These are phyloP conservation scores for Pouteria campechiana DNA, from an alignment of 179 eudicot genomes.

Conservation along the genomic window DNA sequence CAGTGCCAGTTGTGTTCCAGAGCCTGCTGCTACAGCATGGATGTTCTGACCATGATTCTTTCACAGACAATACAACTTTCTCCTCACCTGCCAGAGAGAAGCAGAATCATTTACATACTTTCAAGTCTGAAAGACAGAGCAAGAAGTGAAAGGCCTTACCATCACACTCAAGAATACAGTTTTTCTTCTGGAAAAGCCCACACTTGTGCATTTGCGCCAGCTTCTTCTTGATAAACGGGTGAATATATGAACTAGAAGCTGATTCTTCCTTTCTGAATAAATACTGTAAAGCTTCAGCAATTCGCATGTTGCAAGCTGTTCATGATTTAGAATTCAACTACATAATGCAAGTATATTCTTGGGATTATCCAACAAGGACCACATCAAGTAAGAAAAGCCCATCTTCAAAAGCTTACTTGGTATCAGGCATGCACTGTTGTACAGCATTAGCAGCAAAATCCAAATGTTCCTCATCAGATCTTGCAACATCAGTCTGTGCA, in stretches of 20 bases:
- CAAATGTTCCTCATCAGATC: too few species aligned
- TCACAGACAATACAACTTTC: too few species aligned
- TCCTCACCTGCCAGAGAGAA: too few species aligned
- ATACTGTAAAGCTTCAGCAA: too few species aligned
- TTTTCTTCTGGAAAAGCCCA: slow-evolving; percentile 6
- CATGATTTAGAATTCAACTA: neutral
- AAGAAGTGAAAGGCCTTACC: slow-evolving; percentile 48
- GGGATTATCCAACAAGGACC: neutral
- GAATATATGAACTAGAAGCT: slow-evolving; percentile 35
- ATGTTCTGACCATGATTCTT: too few species aligned
- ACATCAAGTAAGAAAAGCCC: neutral
- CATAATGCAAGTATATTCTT: neutral
- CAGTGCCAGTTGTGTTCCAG: slow-evolving; percentile 17
- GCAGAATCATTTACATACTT: too few species aligned
- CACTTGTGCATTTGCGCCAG: slow-evolving; percentile 30
- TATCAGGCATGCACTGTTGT: slow-evolving; percentile 3
- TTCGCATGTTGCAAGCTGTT: neutral
- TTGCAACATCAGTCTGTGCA: too few species aligned
- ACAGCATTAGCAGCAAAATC: too few species aligned
- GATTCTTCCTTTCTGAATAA: slow-evolving; percentile 39
- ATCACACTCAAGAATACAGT: slow-evolving; percentile 15
- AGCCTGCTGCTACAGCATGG: too few species aligned
- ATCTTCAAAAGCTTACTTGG: slow-evolving; percentile 10
- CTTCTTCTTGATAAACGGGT: slow-evolving; percentile 42
- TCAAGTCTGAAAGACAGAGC: too few species aligned